phyloP scores from a whole-genome alignment of 1,284 basidiomycete species.

The Tausonia pullulans region DNA sequence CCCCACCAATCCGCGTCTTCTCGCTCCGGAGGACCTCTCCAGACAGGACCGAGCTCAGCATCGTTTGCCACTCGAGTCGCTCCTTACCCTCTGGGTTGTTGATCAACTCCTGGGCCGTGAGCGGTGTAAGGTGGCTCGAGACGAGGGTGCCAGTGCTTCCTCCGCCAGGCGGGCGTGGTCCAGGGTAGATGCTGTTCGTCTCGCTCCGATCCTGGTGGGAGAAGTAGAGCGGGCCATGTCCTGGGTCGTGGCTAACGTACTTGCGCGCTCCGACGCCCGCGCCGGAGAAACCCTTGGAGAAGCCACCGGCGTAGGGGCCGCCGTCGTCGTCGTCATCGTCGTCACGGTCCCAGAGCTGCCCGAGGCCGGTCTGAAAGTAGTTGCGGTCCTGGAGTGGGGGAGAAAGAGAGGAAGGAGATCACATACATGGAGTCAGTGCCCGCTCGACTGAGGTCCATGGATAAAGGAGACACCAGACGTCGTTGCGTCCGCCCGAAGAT shows the following conservation, averaged over 20 bases:
- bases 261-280: conserved; percentile 5
- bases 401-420: too few species aligned
- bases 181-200: too few species aligned
- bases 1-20: conserved; percentile 70
- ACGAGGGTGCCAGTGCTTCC: too few species aligned
- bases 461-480: too few species aligned
- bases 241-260: neutral
- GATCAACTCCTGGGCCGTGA: neutral
- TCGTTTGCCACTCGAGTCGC: conserved; percentile 84
- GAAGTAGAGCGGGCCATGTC: too few species aligned
- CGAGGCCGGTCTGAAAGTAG: conserved; percentile 13
- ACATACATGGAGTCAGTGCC: too few species aligned
- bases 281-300: conserved; percentile 13
- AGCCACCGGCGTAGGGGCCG: neutral
- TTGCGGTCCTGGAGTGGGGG: neutral
- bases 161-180: too few species aligned
- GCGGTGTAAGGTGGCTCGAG: neutral
- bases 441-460: too few species aligned
- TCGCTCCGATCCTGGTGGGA: too few species aligned
- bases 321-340: conserved; percentile 9
- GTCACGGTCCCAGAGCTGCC: neutral
- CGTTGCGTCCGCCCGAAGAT: too few species aligned
- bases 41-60: conserved; percentile 80
- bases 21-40: conserved; percentile 90
- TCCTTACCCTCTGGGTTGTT: conserved; percentile 52